Percentiles rank a stretch among this genome's conserved stretches.
phyloP scores from a whole-genome alignment of 176 grass and related monocot genomes.

The Aegilops speltoides region DNA sequence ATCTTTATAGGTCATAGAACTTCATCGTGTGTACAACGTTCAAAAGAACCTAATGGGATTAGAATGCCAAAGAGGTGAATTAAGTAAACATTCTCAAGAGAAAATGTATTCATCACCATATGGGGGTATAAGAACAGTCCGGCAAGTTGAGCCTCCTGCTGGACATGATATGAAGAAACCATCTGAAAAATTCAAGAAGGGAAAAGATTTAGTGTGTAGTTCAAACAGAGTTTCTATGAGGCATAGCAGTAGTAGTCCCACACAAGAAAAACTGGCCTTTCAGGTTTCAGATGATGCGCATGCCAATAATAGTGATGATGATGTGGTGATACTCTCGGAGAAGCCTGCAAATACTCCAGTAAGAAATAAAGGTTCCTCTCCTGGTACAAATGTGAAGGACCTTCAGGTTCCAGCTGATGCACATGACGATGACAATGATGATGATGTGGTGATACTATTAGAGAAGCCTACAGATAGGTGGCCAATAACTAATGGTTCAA shows the following conservation, averaged over 20 bases:
- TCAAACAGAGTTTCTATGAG: slow-evolving; percentile 31
- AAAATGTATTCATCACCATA: slow-evolving; percentile 43
- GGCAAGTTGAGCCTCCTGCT: slow-evolving; percentile 7
- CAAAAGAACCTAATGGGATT: slow-evolving; percentile 73
- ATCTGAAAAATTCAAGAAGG: slow-evolving; percentile 27
- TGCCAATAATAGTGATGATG: slow-evolving; percentile 36
- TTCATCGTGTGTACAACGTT: slow-evolving; percentile 77
- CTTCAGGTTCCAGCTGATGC: slow-evolving; percentile 46
- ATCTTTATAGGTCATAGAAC: slow-evolving; percentile 65
- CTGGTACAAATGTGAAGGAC: slow-evolving; percentile 18
- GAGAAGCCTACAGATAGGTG: slow-evolving; percentile 21
- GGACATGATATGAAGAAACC: slow-evolving; percentile 22
- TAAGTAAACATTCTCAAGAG: slow-evolving; percentile 32
- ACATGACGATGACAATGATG: slow-evolving; percentile 33
- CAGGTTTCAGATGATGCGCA: slow-evolving; percentile 44
- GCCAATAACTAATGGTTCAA: not conserved
- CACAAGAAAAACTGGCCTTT: slow-evolving; percentile 49
- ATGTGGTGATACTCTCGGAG: slow-evolving; percentile 25
- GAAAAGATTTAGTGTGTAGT: slow-evolving; percentile 29
- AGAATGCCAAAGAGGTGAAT: slow-evolving; percentile 36
- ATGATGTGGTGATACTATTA: slow-evolving; percentile 32
- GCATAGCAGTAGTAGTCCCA: slow-evolving; percentile 1
- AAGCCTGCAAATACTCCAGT: slow-evolving; percentile 17
- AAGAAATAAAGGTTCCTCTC: slow-evolving; percentile 1
- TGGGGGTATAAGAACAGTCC: slow-evolving; percentile 25